Percentiles rank a stretch among this genome's conserved stretches.
Conservation (phyloP, 2,329 filamentous ascomycete genomes). For the Alternaria sp. region DNA sequence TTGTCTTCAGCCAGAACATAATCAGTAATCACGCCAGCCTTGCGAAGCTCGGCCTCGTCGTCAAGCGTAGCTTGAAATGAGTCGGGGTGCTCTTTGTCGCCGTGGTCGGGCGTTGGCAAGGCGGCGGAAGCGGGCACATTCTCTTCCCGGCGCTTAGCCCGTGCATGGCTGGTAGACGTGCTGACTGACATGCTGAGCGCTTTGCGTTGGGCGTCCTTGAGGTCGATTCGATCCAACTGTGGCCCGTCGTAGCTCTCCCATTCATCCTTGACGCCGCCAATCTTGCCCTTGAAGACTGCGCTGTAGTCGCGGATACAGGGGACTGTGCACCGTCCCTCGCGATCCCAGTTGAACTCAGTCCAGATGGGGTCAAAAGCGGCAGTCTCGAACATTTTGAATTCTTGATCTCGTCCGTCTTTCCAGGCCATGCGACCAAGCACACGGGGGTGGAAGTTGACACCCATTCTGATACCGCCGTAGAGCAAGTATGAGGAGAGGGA, state of each 20-base stretch:
- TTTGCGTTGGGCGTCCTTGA: constrained; percentile 38
- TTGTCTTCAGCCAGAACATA: constrained; percentile 61
- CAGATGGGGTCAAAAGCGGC: constrained; percentile 66
- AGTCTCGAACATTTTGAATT: constrained; percentile 66
- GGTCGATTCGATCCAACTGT: constrained; percentile 51
- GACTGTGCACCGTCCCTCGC: constrained; percentile 62
- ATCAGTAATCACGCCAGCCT: constrained; percentile 53
- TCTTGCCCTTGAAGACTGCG: constrained; percentile 61
- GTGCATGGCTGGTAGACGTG: background rate
- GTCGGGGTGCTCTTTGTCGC: constrained; percentile 44
- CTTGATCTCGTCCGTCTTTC: constrained; percentile 63
- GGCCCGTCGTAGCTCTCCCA: constrained; percentile 63
- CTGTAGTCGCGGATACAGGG: constrained; percentile 64
- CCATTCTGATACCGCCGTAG: constrained; percentile 65
- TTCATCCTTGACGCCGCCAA: constrained; percentile 58
- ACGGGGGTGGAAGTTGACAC: constrained; percentile 65
- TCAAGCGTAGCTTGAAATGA: constrained; percentile 53
- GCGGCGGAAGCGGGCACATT: constrained; percentile 42
- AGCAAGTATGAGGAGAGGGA: constrained; percentile 64
- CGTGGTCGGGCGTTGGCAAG: constrained; percentile 32
- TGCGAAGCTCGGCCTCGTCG: constrained; percentile 53
- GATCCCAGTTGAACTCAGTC: constrained; percentile 65
- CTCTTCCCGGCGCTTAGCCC: constrained; percentile 34
- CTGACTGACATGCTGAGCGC: constrained; percentile 38
- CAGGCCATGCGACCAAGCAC: constrained; percentile 65